Percentiles rank a stretch among this genome's conserved stretches.
phyloP scores from a whole-genome alignment of 2,329 filamentous ascomycete genomes.

The Pseudogymnoascus sp. region DNA sequence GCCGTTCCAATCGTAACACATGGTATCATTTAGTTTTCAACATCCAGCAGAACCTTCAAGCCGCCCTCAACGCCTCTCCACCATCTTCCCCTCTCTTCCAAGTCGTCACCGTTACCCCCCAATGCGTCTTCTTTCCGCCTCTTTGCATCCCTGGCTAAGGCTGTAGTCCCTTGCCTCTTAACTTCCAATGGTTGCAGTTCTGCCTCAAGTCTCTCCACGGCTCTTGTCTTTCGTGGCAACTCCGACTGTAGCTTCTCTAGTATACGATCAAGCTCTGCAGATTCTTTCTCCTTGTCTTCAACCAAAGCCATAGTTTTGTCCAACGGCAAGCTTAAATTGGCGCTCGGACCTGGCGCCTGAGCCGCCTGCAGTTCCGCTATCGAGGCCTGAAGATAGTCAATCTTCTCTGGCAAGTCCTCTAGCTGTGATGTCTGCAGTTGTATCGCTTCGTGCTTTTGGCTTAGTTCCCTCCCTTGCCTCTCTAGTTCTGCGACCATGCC shows the following conservation, averaged over 20 bases:
- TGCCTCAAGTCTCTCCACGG: slow-evolving; percentile 55
- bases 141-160: slow-evolving; percentile 62
- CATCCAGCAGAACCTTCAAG: slow-evolving; percentile 54
- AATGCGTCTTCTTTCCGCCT: slow-evolving; percentile 57
- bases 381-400: slow-evolving; percentile 38
- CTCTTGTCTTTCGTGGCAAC: slow-evolving; percentile 56
- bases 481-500: slow-evolving; percentile 67
- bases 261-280: slow-evolving; percentile 51
- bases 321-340: slow-evolving; percentile 45
- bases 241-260: slow-evolving; percentile 54
- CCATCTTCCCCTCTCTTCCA: slow-evolving; percentile 70
- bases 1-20: slow-evolving; percentile 2
- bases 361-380: slow-evolving; percentile 38
- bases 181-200: slow-evolving; percentile 62
- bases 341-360: slow-evolving; percentile 36
- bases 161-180: slow-evolving; percentile 54
- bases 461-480: slow-evolving; percentile 49
- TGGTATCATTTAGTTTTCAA: slow-evolving; percentile 31
- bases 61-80: slow-evolving; percentile 58
- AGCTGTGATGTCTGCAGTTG: slow-evolving; percentile 40
- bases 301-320: slow-evolving; percentile 47
- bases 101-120: slow-evolving; percentile 59
- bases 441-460: slow-evolving; percentile 42
- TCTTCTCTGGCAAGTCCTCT: slow-evolving; percentile 42
- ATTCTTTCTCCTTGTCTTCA: slow-evolving; percentile 40